These are phyloP conservation scores for Globisporangium cystogenes DNA, from an alignment of 352 stramenopile species.

Conservation along the genomic window DNA sequence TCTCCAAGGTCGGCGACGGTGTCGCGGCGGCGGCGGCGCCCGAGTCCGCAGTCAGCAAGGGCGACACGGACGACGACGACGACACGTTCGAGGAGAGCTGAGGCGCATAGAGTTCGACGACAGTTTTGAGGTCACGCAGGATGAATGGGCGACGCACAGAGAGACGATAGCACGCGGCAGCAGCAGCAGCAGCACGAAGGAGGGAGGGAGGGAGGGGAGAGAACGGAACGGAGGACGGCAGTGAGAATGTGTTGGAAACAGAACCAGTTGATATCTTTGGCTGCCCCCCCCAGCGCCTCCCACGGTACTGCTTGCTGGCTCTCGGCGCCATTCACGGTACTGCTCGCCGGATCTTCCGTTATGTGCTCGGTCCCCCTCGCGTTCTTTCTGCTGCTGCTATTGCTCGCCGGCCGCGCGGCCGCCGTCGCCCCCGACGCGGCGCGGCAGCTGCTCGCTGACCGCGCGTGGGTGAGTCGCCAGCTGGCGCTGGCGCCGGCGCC, in stretches of 20 bases:
- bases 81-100: slow-evolving; percentile 16
- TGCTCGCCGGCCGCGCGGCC: neutral
- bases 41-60: neutral
- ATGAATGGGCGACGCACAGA: neutral
- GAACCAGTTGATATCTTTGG: too few relatives aligned
- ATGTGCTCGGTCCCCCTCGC: neutral
- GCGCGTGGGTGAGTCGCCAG: slow-evolving; percentile 38
- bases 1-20: neutral
- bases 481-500: slow-evolving; percentile 20
- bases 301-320: too few relatives aligned
- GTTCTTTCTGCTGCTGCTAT: neutral
- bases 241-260: too few relatives aligned
- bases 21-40: too few relatives aligned
- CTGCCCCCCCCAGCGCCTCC: too few relatives aligned
- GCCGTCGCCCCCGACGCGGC: neutral
- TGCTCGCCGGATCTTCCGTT: too few relatives aligned
- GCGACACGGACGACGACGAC: slow-evolving; percentile 16
- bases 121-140: slow-evolving; percentile 9
- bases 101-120: neutral
- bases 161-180: neutral
- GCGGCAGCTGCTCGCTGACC: slow-evolving; percentile 32
- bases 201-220: too few relatives aligned
- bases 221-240: too few relatives aligned
- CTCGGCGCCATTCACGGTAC: too few relatives aligned
- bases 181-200: too few relatives aligned